Base-by-base conservation (phyloP, 495 filamentous ascomycete genomes). In the Polyplosphaeria fusca region DNA sequence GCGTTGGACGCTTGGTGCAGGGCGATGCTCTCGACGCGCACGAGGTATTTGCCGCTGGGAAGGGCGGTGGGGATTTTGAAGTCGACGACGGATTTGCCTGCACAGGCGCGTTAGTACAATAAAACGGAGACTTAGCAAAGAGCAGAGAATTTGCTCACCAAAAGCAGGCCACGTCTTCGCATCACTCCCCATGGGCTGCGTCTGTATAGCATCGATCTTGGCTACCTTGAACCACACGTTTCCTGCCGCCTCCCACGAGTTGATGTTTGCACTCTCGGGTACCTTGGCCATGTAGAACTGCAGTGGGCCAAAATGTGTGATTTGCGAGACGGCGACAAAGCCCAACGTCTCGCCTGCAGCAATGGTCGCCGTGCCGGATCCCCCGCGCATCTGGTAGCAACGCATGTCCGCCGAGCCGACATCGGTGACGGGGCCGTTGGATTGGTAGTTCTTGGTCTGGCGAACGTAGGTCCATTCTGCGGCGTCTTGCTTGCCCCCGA, bases 11-110 rank as follows among this genome's bases (percentile, higher is more conserved):
- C 66, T 26, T 47, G 71, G 61, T 80, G 78, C 52, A 80, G 64
- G 11, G 79, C 80, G n/a, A 85, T 75, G 18, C 77, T 76, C 64
- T 85, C 81, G 48, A 80, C 79, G 3, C 83, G 76, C 46, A 85
- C 70, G 47, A 86, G 78, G 55, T 86, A 86, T 52, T 84, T 77
- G 47, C 83, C 83, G 42, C 67, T 69, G 0, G 76, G 71, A 58
- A 82, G 72, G 47, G 71, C 73, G 57, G 72, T 70, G 13, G 82
- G 82, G 57, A 86, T 79, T 39, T 71, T 79, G 69, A 73, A 76
- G 14, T 47, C 41, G 38, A 60, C 57, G 35, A 11, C 30, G 0
- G 19, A 14, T 14, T 55, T 56, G 37, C 56, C 44, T 50, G 38
- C 3, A 50, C 5, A 35, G 14, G 7, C 30, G 7, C 30, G 30